phyloP scores from a whole-genome alignment of 345 rosid species.

The Sapria himalayana region DNA sequence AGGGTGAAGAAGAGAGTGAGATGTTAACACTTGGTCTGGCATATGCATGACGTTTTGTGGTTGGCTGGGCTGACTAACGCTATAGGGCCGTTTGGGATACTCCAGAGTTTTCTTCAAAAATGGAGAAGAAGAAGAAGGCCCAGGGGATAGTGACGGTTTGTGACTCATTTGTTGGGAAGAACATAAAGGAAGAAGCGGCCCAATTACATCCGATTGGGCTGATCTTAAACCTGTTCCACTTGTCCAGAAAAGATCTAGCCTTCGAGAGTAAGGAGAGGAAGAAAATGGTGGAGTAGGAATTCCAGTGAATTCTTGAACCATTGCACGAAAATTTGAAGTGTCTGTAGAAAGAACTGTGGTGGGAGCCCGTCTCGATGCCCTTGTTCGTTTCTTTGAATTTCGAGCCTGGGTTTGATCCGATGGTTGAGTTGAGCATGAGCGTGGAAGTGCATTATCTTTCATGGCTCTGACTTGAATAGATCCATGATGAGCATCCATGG shows the following conservation, averaged over 20 bases:
- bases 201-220: conserved; percentile 18
- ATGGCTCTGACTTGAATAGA: conserved; percentile 10
- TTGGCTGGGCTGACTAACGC: conserved; percentile 15
- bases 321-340: conserved; percentile 71
- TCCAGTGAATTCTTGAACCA: conserved; percentile 96
- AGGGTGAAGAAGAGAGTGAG: conserved; percentile 17
- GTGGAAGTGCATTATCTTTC: conserved; percentile 6
- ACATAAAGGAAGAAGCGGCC: conserved; percentile 26
- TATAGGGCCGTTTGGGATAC: conserved; percentile 16
- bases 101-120: conserved; percentile 2
- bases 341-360: conserved; percentile 81
- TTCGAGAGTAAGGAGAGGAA: conserved; percentile 30
- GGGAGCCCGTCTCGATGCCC: conserved; percentile 79
- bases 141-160: conserved; percentile 10
- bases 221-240: conserved; percentile 19
- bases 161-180: conserved; percentile 33
- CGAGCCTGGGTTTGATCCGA: conserved; percentile 10
- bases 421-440: conserved; percentile 3
- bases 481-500: conserved; percentile 11
- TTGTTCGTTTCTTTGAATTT: conserved; percentile 66
- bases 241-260: conserved; percentile 42
- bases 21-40: conserved; percentile 15
- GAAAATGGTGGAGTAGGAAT: conserved; percentile 68
- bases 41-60: conserved; percentile 15
- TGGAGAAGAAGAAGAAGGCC: conserved; percentile 12